Evolutionary conservation across 768 basidiomycete species (phyloP), one percentile per base, ranked within the genome.

Genomic region (Lentinula guzmanii): DNA sequence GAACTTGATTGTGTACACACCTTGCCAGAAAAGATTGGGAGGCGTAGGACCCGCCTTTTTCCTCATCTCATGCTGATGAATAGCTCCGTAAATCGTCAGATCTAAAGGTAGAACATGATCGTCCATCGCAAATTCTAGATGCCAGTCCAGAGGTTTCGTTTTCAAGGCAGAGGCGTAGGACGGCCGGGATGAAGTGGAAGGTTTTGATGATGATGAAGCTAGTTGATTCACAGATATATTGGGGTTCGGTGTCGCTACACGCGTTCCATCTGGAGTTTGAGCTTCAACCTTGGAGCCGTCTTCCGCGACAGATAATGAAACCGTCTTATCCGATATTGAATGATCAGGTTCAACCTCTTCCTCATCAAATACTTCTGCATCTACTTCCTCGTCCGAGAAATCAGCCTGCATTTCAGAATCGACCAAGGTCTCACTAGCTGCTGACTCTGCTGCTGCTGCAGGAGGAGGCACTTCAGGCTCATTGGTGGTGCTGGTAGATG

Each of bases 111-210:
- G 76, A 21, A 84, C 74, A 51, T 92, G 87, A 63, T 94, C 95
- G 69, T 93, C 93, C 86, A 98, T 90, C 8, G 84, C 90, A 74
- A 99, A 98, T 73, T 97, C 90, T 56, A 98, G 85, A 71, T 99
- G 95, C 93, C 94, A 99, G 69, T 98, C 96, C 15, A 84, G 86
- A 4, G 96, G 95, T 69, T 93, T 94, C 0, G 93, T 79, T 75
- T 94, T 97, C 61, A 98, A 80, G 11, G 95, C 95, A 3, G 94
- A 89, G 34, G 97, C 97, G 71, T 99, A 99, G 1, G 97, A 98
- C 0, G 82, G 77, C 65, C 82, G 75, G 54, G 69, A 71, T 34
- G 76, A 70, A 8, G 71, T 65, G 0, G 75, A 64, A 42, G 65
- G 61, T 55, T 72, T 74, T 1, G 9, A 31, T 35, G 69, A 64